Evolutionary conservation across 2,329 filamentous ascomycete genomes (phyloP).

Genomic region (Paecilomyces sp.): DNA sequence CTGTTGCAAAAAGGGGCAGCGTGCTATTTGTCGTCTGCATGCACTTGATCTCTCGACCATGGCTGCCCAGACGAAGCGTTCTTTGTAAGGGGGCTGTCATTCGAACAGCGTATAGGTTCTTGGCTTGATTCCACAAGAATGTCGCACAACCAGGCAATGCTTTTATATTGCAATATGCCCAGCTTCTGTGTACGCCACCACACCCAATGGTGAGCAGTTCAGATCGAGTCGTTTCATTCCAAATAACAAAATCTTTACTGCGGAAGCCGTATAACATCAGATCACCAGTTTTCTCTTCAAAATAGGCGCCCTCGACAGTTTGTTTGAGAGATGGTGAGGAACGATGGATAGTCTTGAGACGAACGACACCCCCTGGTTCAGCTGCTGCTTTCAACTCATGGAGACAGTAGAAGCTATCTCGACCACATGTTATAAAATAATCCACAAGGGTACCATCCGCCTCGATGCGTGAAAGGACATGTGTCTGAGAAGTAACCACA

Average conservation of each 20-base stretch:
- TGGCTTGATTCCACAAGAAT: conserved; percentile 71
- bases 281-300: conserved; percentile 44
- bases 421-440: conserved; percentile 61
- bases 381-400: conserved; percentile 34
- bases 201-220: conserved; percentile 70
- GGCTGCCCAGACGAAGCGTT: conserved; percentile 60
- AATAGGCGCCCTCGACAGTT: conserved; percentile 66
- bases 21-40: conserved; percentile 39
- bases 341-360: conserved; percentile 55
- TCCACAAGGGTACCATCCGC: conserved; percentile 9
- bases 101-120: conserved; percentile 42
- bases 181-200: conserved; percentile 76
- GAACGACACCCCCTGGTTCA: conserved; percentile 19
- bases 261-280: conserved; percentile 75
- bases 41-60: conserved; percentile 79
- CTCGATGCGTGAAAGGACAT: conserved; percentile 10
- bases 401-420: conserved; percentile 70
- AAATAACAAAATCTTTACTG: conserved; percentile 70
- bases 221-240: conserved; percentile 65
- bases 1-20: conserved; percentile 52
- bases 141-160: conserved; percentile 33
- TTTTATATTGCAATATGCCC: conserved; percentile 46
- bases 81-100: conserved; percentile 36
- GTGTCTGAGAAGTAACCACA: conserved; percentile 59
- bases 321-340: conserved; percentile 64